Evolutionary conservation across 176 grass and related monocot species (phyloP).

Genomic region (Oryza longistaminata): DNA sequence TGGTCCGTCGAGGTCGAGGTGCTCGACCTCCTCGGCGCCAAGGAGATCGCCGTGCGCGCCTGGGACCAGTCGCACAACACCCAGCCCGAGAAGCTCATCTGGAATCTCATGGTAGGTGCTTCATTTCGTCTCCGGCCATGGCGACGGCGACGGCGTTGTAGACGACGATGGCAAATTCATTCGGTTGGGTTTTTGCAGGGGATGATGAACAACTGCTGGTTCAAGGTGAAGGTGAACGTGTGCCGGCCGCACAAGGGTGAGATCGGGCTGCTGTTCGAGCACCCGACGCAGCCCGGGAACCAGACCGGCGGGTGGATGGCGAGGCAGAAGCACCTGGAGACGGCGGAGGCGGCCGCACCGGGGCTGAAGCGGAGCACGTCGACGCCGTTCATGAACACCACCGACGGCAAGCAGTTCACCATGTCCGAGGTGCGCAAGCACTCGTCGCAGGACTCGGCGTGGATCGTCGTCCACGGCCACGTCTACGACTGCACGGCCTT

Average conservation of each 20-base stretch:
- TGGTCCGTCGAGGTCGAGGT: slow-evolving; percentile 91
- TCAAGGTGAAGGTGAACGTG: slow-evolving; percentile 86
- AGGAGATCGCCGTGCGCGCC: slow-evolving; percentile 85
- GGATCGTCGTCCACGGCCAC: slow-evolving; percentile 89
- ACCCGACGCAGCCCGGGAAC: slow-evolving; percentile 86
- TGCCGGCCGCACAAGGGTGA: slow-evolving; percentile 76
- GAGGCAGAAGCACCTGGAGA: slow-evolving; percentile 82
- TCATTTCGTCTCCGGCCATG: not conserved
- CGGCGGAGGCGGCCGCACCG: slow-evolving; percentile 54
- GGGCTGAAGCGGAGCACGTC: slow-evolving; percentile 78
- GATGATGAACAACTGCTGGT: slow-evolving; percentile 99
- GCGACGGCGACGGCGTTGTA: not conserved
- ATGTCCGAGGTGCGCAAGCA: slow-evolving; percentile 87
- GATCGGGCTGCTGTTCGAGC: slow-evolving; percentile 88
- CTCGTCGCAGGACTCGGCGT: slow-evolving; percentile 62
- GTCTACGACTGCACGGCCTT: slow-evolving; percentile 91
- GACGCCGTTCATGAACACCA: slow-evolving; percentile 64
- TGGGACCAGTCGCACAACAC: slow-evolving; percentile 95
- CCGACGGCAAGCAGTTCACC: slow-evolving; percentile 49
- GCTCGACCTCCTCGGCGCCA: slow-evolving; percentile 75
- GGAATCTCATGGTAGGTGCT: slow-evolving; percentile 81
- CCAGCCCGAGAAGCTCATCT: slow-evolving; percentile 86
- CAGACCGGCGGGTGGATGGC: slow-evolving; percentile 87
- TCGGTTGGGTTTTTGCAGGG: slow-evolving; percentile 40
- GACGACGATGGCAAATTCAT: not conserved